Conservation (phyloP, 371 early-diverging fungal species). For the Mycotypha africana region DNA sequence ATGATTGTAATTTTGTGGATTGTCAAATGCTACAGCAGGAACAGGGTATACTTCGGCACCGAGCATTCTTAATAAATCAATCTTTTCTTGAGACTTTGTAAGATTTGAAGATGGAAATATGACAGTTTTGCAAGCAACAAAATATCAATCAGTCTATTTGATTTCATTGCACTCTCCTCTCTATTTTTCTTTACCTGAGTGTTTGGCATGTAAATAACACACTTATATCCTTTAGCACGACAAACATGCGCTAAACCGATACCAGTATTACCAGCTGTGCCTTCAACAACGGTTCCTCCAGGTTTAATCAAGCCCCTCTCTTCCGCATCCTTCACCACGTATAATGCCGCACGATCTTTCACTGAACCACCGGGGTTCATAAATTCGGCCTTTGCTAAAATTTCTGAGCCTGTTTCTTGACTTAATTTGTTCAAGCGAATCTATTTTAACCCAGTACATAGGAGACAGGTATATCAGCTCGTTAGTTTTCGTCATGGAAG, state of each 20-base stretch:
- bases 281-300: slow-evolving; percentile 95
- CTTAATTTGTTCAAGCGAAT: slow-evolving; percentile 71
- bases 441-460: too few relatives aligned
- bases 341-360: slow-evolving; percentile 94
- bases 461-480: too few relatives aligned
- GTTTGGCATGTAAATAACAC: slow-evolving; percentile 96
- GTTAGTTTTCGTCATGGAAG: too few relatives aligned
- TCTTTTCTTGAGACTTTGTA: slow-evolving; percentile 86
- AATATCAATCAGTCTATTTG: too few relatives aligned
- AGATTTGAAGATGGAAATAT: too few relatives aligned
- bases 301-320: slow-evolving; percentile 76
- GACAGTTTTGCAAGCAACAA: too few relatives aligned
- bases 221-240: slow-evolving; percentile 91
- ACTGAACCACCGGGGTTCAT: slow-evolving; percentile 99
- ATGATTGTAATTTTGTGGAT: slow-evolving; percentile 93
- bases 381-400: slow-evolving; percentile 93
- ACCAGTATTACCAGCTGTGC: slow-evolving; percentile 96
- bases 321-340: slow-evolving; percentile 91
- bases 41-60: slow-evolving; percentile 89
- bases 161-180: too few relatives aligned
- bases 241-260: slow-evolving; percentile 96
- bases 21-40: slow-evolving; percentile 87
- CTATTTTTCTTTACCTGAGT: slow-evolving; percentile 74
- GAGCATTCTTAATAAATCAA: slow-evolving; percentile 86
- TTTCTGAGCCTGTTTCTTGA: slow-evolving; percentile 82